Evolutionary conservation across 805 yeast species (phyloP), one percentile per base, ranked within the genome.

Genomic region (Martiniozyma abietophila): DNA sequence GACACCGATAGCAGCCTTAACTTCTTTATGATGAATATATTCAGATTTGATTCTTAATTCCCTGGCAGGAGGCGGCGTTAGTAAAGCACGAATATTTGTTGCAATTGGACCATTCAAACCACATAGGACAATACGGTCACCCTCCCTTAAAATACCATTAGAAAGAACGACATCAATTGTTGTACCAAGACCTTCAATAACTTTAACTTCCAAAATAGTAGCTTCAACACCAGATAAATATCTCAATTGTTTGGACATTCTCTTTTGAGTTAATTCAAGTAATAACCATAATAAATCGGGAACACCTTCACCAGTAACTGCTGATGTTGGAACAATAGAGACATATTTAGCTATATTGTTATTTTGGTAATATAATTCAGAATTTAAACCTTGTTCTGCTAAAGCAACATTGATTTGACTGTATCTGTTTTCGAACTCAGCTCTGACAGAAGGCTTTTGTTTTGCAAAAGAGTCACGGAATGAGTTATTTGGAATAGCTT

Each of bases 251-350:
- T 88, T 88, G 45, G 96, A 83, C 99, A 92, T 92, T 68, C 98
- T 81, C 77, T 84, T 82, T 65, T 92, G 97, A 11, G 98, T 92
- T 52, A 92, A 74, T 62, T 92, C 97, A 50, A 92, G 71, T 54
- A 92, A 68, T 60, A 92, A 72, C 89, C 96, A 86, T 54, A 92
- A 74, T 65, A 92, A 71, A 75, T 92, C 99, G 32, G 99, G 98
- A 50, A 92, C 94, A 82, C 99, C 99, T 65, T 92, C 99, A 60
- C 99, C 99, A 10, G 96, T 88, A 29, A 88, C 94, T 36, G 99
- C 99, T 43, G 97, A 89, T 14, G 99, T 92, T 49, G 99, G 98
- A 29, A 92, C 95, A 50, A 92, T 81, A 24, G 96, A 86, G 36
- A 92, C 98, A 53, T 79, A 85, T 59, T 86, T 85, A 37, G 96